Evolutionary conservation across 805 yeast genomes (phyloP).

Genomic region (Wickerhamomyces canadensis): DNA sequence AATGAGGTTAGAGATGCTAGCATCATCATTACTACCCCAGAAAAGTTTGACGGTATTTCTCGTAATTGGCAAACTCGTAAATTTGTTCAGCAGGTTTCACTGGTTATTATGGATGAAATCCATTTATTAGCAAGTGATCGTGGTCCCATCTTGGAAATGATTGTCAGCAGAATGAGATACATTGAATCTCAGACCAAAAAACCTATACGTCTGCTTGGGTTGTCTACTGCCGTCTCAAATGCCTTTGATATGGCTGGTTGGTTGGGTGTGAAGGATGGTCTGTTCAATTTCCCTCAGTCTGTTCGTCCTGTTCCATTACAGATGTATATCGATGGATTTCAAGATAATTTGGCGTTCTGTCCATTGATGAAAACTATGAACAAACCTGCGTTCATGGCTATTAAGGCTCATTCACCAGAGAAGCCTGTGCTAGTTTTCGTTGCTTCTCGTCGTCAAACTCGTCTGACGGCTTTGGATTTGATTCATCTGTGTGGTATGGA

Average conservation of each 20-base stretch:
- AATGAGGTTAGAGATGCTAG: constrained; percentile 79
- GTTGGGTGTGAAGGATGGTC: constrained; percentile 84
- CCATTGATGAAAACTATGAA: constrained; percentile 70
- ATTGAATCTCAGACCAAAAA: constrained; percentile 92
- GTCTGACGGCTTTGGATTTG: constrained; percentile 73
- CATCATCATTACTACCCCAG: constrained; percentile 90
- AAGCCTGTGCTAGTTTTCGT: constrained; percentile 95
- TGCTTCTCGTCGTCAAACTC: constrained; percentile 93
- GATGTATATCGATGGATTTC: constrained; percentile 83
- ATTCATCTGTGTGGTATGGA: constrained; percentile 63
- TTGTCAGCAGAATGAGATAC: constrained; percentile 88
- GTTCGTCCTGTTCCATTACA: constrained; percentile 93
- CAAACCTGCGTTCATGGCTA: constrained; percentile 67
- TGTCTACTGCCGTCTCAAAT: constrained; percentile 92
- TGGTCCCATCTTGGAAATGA: constrained; percentile 94
- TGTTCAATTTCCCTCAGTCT: constrained; percentile 92
- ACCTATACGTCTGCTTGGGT: constrained; percentile 83
- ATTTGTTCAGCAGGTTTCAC: constrained; percentile 74
- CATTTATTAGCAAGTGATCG: constrained; percentile 95
- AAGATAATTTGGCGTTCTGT: constrained; percentile 76
- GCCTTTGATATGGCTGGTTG: constrained; percentile 93
- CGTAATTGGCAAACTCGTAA: constrained; percentile 89
- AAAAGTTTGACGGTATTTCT: constrained; percentile 96
- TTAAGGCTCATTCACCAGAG: constrained; percentile 60
- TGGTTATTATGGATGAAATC: constrained; percentile 92